Percentiles rank a stretch among this genome's conserved stretches.
These are phyloP conservation scores for Boletus bicolor DNA, from an alignment of 768 basidiomycete species.

Conservation along the genomic window DNA sequence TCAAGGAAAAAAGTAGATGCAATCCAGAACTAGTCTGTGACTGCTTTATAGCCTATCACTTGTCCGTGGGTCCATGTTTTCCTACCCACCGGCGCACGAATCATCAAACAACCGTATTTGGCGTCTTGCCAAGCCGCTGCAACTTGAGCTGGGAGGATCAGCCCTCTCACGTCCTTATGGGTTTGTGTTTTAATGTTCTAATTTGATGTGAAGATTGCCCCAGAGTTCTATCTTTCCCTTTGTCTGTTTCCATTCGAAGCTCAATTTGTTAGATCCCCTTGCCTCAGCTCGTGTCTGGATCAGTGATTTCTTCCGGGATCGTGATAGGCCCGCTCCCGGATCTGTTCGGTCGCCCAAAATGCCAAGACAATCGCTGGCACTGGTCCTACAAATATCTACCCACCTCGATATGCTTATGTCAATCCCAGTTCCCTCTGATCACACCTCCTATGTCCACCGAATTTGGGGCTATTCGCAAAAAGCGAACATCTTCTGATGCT, in stretches of 20 bases:
- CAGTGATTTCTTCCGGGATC: slow-evolving; percentile 10
- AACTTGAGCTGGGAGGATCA: not conserved
- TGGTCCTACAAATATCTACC: slow-evolving; percentile 28
- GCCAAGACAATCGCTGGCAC: slow-evolving; percentile 23
- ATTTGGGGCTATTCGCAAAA: slow-evolving; percentile 27
- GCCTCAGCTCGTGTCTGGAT: slow-evolving; percentile 3
- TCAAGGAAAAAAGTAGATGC: not conserved
- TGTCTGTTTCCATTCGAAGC: slow-evolving; percentile 5
- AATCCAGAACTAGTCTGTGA: not conserved
- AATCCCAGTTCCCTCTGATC: slow-evolving; percentile 1
- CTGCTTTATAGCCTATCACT: not conserved
- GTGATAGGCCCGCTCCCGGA: slow-evolving; percentile 2
- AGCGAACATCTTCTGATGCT: slow-evolving; percentile 25
- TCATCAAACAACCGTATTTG: slow-evolving; percentile 7
- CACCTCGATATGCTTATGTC: slow-evolving; percentile 1
- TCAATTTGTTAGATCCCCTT: slow-evolving; percentile 14
- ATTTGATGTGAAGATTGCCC: slow-evolving; percentile 18
- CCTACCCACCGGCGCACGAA: not conserved
- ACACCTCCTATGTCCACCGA: slow-evolving; percentile 28
- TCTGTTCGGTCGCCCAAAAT: not conserved
- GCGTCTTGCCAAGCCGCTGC: slow-evolving; percentile 8
- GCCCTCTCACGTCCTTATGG: slow-evolving; percentile 24
- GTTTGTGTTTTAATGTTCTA: slow-evolving; percentile 16
- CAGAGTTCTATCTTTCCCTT: slow-evolving; percentile 9
- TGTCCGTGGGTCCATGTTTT: not conserved